These are phyloP conservation scores for Pseudogymnoascus sp. DNA, from an alignment of 2,329 filamentous ascomycete genomes.

Conservation along the genomic window DNA sequence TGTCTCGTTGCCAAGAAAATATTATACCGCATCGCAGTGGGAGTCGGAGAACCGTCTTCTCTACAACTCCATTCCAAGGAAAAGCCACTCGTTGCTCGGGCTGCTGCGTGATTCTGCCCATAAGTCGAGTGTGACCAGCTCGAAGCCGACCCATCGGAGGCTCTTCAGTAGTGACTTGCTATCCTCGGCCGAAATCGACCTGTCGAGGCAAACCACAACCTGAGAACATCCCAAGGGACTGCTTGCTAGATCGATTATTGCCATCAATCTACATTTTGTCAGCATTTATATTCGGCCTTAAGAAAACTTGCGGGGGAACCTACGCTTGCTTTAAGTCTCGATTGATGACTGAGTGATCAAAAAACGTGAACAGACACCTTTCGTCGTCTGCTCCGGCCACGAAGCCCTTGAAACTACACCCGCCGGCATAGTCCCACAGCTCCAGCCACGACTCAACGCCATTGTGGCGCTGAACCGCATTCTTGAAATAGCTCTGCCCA, in stretches of 20 bases:
- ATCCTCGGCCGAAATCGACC: constrained; percentile 56
- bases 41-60: not conserved
- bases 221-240: constrained; percentile 68
- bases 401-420: constrained; percentile 80
- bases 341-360: constrained; percentile 65
- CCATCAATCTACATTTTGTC: constrained; percentile 61
- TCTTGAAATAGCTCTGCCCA: constrained; percentile 25
- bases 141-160: constrained; percentile 90
- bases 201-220: constrained; percentile 76
- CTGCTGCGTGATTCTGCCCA: constrained; percentile 58
- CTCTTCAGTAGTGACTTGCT: constrained; percentile 68
- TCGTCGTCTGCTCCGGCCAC: constrained; percentile 63
- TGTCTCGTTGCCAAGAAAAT: constrained; percentile 8
- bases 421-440: constrained; percentile 67
- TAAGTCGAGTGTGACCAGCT: constrained; percentile 69
- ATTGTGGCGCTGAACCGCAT: constrained; percentile 24
- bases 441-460: constrained; percentile 28
- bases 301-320: constrained; percentile 32
- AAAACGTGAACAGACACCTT: constrained; percentile 81
- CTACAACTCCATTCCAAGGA: constrained; percentile 82
- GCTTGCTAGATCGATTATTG: constrained; percentile 81
- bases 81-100: constrained; percentile 73
- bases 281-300: constrained; percentile 22
- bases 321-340: constrained; percentile 84
- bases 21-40: not conserved